Evolutionary conservation across 495 filamentous ascomycete genomes (phyloP), one percentile per base, ranked within the genome.

Genomic region (Aspergillus indologenus): DNA sequence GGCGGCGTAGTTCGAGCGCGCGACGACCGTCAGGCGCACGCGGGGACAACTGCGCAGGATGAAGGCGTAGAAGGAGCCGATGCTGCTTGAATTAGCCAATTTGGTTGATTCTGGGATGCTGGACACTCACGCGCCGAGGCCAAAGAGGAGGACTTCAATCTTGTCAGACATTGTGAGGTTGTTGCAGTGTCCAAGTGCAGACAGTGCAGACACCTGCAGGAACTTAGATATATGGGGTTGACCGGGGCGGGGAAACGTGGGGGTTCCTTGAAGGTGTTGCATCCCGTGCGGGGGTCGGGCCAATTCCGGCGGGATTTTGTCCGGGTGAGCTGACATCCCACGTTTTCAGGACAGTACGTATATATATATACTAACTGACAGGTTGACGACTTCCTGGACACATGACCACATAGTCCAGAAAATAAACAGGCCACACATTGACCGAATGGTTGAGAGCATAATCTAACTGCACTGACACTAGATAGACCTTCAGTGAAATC

Each of bases 1-100:
- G 7, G 74, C 73, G 0, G 79, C 74, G 53, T 79, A 81, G 50
- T 83, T 83, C 0, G 80, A 83, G 31, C 79, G 75, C 5, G 80
- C 80, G n/a, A 80, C 74, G 0, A 81, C 79, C 0, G 74, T 81
- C n/a, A 83, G 58, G 19, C 71, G 65, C 12, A 83, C 76, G 19
- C 71, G 66, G 17, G 71, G 59, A 47, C 68, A 65, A 7, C 73
- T 74, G 43, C 65, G 70, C 1, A 81, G 60, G 45, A 83, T 75
- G 60, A 81, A 77, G 45, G 74, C 75, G 57, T 78, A 78, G 63
- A 78, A 77, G 54, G 74, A 78, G 67, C 75, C 75, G 54, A 78
- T 76, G 18, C 73, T 78, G 31, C 21, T 45, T 29, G n/a, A 14
- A 21, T 21, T 21, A 43, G 4, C n/a, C n/a, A n/a, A n/a, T 6